Evolutionary conservation across 192 early-diverging fungal species (phyloP), one percentile per base, ranked within the genome.

Genomic region (Podila epicladia): DNA sequence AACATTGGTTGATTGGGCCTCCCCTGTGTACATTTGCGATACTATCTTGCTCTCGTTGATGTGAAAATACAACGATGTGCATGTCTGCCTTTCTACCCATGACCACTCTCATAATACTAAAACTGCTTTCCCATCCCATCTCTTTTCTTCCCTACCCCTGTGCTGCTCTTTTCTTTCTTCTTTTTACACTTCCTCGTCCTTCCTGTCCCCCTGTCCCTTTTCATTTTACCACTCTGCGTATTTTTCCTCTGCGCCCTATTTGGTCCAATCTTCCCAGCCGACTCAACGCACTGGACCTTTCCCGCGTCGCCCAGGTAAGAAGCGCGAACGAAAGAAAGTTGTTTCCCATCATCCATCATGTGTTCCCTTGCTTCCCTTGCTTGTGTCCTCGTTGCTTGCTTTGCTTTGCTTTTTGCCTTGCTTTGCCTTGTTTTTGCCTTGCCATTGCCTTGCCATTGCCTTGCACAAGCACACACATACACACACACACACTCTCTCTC

Each of bases 281-380:
- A 19, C 69, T 77, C 38, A 59, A 71, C 64, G 75, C 69, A 62
- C 35, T 67, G 33, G 75, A 77, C 41, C 64, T 79, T 29, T 64
- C 75, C 57, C 70, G 70, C 58, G 58, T 79, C 28, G 75, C 75
- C 24, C 75, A 79, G 75, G 75, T 79, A 79, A 61, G 41, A 45
- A 45, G 15, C 15, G 15, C 2, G 6, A 33, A 33, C 33, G 35
- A 37, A 9, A 45, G 41, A 45, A 45, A 45, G 24, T 55, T 24
- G n/a, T 55, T 55, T 55, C 53, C 53, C 53, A 55, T 55, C 53
- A 26, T 55, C 53, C 53, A 55, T 55, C 53, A 55, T 55, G 53
- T 55, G 53, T 26, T 55, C 53, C 24, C 24, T 53, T 53, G 17
- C 50, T n/a, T 22, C 50, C 50, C 17, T 53, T 17, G 50, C 19